These are phyloP conservation scores for Termitomyces titanicus DNA, from an alignment of 768 basidiomycete species.

Conservation along the genomic window DNA sequence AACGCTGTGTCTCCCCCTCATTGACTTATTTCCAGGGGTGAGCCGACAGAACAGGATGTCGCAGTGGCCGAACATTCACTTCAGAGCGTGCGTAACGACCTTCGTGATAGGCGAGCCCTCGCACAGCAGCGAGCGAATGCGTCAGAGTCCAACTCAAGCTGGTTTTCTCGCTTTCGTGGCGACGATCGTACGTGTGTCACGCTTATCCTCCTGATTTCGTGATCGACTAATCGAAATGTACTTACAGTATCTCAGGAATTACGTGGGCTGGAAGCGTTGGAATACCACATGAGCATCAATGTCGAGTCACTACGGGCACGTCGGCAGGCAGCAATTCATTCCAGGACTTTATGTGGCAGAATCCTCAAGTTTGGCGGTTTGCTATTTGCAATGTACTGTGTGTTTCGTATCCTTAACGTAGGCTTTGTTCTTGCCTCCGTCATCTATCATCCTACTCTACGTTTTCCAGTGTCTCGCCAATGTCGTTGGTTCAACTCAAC, in stretches of 20 bases:
- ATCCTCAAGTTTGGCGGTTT: conserved; percentile 42
- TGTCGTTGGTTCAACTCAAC: conserved; percentile 36
- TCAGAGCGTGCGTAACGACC: conserved; percentile 56
- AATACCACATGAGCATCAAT: conserved; percentile 62
- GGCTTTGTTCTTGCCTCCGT: conserved; percentile 21
- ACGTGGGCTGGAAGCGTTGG: conserved; percentile 60
- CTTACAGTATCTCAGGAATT: conserved; percentile 51
- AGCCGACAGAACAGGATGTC: conserved; percentile 50
- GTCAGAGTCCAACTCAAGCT: conserved; percentile 29
- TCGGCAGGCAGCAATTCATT: conserved; percentile 45
- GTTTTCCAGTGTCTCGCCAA: conserved; percentile 45
- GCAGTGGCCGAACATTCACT: conserved; percentile 55
- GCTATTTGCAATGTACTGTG: conserved; percentile 65
- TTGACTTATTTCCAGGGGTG: conserved; percentile 19
- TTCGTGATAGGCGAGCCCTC: conserved; percentile 36
- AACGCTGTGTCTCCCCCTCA: neutral
- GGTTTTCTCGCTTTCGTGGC: conserved; percentile 51
- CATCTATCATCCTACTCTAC: neutral
- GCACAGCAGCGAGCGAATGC: conserved; percentile 24
- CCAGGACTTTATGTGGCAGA: conserved; percentile 52
- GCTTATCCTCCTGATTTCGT: neutral
- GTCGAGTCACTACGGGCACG: conserved; percentile 46
- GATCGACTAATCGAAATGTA: neutral
- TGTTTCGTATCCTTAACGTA: conserved; percentile 59
- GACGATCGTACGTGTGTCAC: conserved; percentile 31